Percentiles rank a stretch among this genome's conserved stretches.
phyloP scores from a whole-genome alignment of 2,329 filamentous ascomycete genomes.

The Penicillium hesseltinei region DNA sequence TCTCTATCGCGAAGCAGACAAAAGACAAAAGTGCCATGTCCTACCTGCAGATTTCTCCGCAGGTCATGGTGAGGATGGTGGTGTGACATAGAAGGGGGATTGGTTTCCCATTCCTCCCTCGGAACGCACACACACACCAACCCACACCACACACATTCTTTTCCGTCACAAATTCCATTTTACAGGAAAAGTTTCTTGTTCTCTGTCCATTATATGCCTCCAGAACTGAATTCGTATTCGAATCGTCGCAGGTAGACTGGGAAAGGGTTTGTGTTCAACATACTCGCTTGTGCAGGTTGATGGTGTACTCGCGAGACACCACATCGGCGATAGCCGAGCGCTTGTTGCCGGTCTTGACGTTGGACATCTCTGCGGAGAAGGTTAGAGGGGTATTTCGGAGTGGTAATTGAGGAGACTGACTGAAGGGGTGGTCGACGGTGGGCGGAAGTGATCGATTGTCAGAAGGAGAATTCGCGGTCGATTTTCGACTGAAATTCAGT shows the following conservation, averaged over 20 bases:
- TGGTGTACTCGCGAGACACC: slow-evolving; percentile 99
- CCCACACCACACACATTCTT: slow-evolving; percentile 18
- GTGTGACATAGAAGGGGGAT: slow-evolving; percentile 9
- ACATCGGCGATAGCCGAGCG: slow-evolving; percentile 98
- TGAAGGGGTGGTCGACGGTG: slow-evolving; percentile 41
- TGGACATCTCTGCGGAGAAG: slow-evolving; percentile 60
- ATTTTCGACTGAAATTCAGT: slow-evolving; percentile 36
- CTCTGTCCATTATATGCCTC: slow-evolving; percentile 36
- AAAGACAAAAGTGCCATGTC: slow-evolving; percentile 7
- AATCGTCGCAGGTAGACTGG: slow-evolving; percentile 22
- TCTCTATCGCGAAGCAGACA: slow-evolving; percentile 6
- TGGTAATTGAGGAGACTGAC: slow-evolving; percentile 27
- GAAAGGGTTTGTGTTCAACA: slow-evolving; percentile 47
- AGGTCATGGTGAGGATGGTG: slow-evolving; percentile 9
- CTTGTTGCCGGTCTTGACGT: slow-evolving; percentile 67
- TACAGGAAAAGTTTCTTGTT: slow-evolving; percentile 26
- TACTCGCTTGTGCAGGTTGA: slow-evolving; percentile 99
- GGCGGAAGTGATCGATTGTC: slow-evolving; percentile 38
- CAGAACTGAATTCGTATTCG: slow-evolving; percentile 24
- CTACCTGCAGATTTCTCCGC: slow-evolving; percentile 12
- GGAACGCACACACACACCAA: slow-evolving; percentile 1
- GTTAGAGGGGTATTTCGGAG: slow-evolving; percentile 9
- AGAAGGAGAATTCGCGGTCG: slow-evolving; percentile 25
- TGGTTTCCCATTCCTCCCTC: slow-evolving; percentile 3
- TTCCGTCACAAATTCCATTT: slow-evolving; percentile 22